Base-by-base conservation (phyloP, 805 yeast genomes). In the Candida insectalens region DNA sequence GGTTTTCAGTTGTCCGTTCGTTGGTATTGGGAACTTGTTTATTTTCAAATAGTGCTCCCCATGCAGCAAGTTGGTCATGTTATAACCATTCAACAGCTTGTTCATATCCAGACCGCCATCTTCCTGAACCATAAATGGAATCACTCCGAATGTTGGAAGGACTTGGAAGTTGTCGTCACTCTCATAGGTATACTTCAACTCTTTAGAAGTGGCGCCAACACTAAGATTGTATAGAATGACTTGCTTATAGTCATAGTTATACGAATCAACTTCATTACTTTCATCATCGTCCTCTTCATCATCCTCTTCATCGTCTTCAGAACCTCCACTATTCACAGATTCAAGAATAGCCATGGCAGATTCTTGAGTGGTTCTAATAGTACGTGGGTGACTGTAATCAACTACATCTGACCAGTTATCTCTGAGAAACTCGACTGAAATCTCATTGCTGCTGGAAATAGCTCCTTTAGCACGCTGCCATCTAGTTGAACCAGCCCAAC, bases 381-480 rank as follows among this genome's bases (percentile, higher is more conserved):
- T 64, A 10, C 68, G 59, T 25, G 70, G 62, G 23, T 71, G 58
- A 18, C 59, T 55, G 57, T 83, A 92, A 60, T 84, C 79, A 38
- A 67, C 63, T 41, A 88, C 70, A 26, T 69, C 73, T 8, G 51
- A 61, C 77, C 92, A 75, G 53, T 80, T 65, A 33, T 77, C 80
- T 36, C 69, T 64, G 39, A 89, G 63, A 46, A 73, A 71, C 59
- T 89, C 97, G 13, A 38, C 44, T 15, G 84, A 78, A 12, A 74
- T 62, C 22, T 51, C 55, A 15, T 59, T 61, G 30, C 71, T 74
- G 40, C 69, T 72, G 25, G 74, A 69, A 12, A 82, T 82, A 29
- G 71, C 80, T 46, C 98, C 97, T 42, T 77, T 76, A 35, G 94
- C 79, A 56, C 96, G 75, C 63, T 89, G 94, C 89, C 92, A 88